phyloP scores from a whole-genome alignment of 1,284 basidiomycete genomes.

The Xerocomus amazonicus region DNA sequence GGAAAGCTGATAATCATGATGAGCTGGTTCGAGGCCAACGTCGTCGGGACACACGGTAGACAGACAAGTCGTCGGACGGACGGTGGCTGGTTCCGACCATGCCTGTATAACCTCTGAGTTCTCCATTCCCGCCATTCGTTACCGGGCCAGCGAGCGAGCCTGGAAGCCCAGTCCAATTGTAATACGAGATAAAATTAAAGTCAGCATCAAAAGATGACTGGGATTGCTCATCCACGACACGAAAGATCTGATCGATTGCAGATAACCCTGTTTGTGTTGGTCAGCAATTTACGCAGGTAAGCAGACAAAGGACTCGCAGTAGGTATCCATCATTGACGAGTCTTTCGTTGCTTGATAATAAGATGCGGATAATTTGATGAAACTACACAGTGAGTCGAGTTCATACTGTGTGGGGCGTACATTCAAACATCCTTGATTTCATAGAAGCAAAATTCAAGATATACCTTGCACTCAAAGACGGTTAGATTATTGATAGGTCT shows the following conservation, averaged over 20 bases:
- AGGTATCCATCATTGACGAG: conserved; percentile 62
- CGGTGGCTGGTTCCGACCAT: conserved; percentile 73
- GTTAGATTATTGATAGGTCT: conserved; percentile 65
- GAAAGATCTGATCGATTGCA: conserved; percentile 71
- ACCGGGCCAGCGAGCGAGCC: conserved; percentile 59
- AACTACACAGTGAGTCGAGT: conserved; percentile 70
- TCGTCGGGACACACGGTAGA: conserved; percentile 47
- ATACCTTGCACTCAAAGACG: conserved; percentile 77
- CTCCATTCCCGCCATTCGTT: conserved; percentile 62
- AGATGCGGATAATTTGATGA: conserved; percentile 70
- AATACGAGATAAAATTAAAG: conserved; percentile 71
- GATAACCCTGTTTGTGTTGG: conserved; percentile 47
- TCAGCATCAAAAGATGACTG: conserved; percentile 64
- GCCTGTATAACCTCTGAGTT: conserved; percentile 62
- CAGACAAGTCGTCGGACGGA: conserved; percentile 70
- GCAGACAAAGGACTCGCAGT: conserved; percentile 45
- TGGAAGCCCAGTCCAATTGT: conserved; percentile 72
- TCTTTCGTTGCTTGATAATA: conserved; percentile 72
- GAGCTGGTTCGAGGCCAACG: not conserved
- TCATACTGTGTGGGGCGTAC: conserved; percentile 50
- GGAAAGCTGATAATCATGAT: conserved; percentile 47
- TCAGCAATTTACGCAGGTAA: not conserved
- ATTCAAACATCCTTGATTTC: not conserved
- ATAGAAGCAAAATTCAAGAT: not conserved
- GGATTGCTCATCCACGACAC: conserved; percentile 73